Base-by-base conservation (phyloP, 202 grass and related monocot genomes). In the Dendrocalamus latiflorus region DNA sequence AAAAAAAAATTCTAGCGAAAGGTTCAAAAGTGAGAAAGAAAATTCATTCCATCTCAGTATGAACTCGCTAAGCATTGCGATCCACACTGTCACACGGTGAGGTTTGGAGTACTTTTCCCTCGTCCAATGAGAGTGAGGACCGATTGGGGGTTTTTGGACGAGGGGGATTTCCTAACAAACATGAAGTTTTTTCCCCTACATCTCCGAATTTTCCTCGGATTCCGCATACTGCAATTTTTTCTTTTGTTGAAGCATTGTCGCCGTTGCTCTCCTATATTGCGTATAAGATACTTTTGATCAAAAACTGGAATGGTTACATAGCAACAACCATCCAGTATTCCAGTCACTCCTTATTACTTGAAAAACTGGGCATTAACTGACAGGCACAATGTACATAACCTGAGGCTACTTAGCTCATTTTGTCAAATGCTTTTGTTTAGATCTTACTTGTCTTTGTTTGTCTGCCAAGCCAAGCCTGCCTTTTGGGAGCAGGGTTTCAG, bases 361-460 rank as follows among this genome's bases (percentile, higher is more conserved):
- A 44, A 21, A 21, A 47, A 81, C 18, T 11, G 54, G 8, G 39
- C 53, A 6, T 25, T 30, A 20, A n/a, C 67, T 20, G 41, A 28
- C 41, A 85, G 33, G 65, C 71, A 21, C 83, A 61, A 71, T 78
- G 83, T 39, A 85, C 65, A 62, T 71, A 61, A 30, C 43, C 41
- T 15, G 9, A 64, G 26, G 54, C 26, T 57, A 38, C 5, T 3
- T 76, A 84, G 63, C 28, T 37, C 8, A 38, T 70, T 37, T 60
- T 54, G 53, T 30, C 37, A 72, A 70, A 70, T 38, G 4, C 21
- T 60, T 45, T 63, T 82, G 42, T 51, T 73, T 38, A 65, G 58
- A 64, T 9, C n/a, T 49, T 16, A 16, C 55, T 63, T 77, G 74
- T 28, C 11, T 77, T 76, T 48, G 16, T 65, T 79, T 38, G 76